Percentiles rank a stretch among this genome's conserved stretches.
phyloP scores from a whole-genome alignment of 345 rosid genomes.

The Murraya paniculata region DNA sequence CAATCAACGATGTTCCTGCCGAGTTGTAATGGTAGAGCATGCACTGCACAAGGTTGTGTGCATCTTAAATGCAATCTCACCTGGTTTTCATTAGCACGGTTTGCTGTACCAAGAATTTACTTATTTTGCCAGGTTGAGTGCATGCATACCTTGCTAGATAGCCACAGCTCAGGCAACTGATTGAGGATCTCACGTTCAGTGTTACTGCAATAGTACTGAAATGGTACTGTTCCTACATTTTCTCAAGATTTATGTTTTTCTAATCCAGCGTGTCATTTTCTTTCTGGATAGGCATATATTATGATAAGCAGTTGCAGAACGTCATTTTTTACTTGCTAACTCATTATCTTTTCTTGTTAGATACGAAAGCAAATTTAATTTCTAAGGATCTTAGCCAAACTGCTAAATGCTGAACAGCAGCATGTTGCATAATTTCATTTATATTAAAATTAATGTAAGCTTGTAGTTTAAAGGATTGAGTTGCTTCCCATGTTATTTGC shows the following conservation, averaged over 20 bases:
- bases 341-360: background rate
- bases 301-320: background rate
- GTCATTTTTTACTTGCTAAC: background rate
- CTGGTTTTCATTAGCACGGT: background rate
- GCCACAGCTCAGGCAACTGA: background rate
- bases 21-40: background rate
- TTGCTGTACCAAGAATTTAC: background rate
- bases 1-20: background rate
- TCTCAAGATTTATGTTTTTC: background rate
- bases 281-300: background rate
- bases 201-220: background rate
- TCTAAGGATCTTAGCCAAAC: background rate
- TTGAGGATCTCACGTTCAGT: background rate
- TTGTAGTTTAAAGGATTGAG: background rate
- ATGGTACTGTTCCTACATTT: background rate
- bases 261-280: background rate
- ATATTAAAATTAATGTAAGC: background rate
- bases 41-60: background rate
- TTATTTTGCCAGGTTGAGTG: background rate
- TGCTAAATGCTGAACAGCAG: too few relatives aligned
- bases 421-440: too few relatives aligned
- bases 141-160: background rate
- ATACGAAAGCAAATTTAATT: background rate
- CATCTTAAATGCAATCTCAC: background rate
- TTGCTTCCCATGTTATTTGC: background rate